A percentile compares a stretch with the other conserved stretches of the same genome.
Conservation (phyloP, 2,329 filamentous ascomycete species). For the Fusarium hainanense region DNA sequence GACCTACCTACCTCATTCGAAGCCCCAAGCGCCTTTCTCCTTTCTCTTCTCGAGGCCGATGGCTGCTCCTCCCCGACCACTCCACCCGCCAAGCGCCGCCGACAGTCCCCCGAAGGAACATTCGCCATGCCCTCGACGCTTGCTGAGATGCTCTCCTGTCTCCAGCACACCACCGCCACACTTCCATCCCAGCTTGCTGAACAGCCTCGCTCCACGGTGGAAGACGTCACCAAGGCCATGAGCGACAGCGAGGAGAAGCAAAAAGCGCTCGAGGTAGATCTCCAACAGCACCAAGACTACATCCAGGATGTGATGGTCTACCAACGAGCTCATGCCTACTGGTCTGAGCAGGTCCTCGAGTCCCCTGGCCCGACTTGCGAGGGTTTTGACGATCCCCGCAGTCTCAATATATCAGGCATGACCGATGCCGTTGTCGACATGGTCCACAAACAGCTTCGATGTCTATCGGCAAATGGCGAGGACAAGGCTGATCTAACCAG, state of each 20-base stretch:
- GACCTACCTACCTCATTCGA: neutral
- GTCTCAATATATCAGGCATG: neutral
- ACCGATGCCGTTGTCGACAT: neutral
- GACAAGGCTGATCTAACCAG: neutral
- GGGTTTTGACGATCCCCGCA: neutral
- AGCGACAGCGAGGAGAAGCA: neutral
- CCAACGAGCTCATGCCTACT: neutral
- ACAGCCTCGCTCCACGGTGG: neutral
- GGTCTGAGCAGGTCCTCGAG: neutral
- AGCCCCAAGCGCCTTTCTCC: neutral
- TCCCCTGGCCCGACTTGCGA: neutral
- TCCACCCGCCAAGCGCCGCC: neutral
- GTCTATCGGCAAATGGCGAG: neutral
- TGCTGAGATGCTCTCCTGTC: neutral
- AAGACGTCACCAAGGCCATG: neutral
- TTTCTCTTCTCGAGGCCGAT: neutral
- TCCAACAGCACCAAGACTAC: neutral
- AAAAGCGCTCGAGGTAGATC: neutral
- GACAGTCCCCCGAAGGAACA: neutral
- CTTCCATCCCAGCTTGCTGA: neutral
- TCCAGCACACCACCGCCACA: accelerated
- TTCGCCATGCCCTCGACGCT: accelerated
- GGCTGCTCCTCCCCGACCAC: neutral
- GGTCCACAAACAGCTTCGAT: neutral
- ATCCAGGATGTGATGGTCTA: neutral